Conservation (phyloP, 1,284 basidiomycete species). For the Sphaerobolus stellatus region DNA sequence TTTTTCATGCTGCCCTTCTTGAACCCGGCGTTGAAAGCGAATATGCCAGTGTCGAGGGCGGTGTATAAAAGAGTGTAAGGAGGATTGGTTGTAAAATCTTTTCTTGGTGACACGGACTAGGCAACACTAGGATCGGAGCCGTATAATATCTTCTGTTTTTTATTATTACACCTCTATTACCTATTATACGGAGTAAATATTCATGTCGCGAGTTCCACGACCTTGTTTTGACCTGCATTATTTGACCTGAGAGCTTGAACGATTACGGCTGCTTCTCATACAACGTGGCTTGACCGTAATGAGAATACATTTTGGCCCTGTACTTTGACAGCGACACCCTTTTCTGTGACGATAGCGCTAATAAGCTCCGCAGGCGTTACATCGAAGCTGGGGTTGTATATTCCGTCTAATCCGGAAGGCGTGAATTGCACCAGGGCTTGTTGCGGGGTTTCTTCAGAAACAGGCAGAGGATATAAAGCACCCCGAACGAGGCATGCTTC, state of each 20-base stretch:
- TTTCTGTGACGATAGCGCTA: slow-evolving; percentile 86
- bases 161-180: too few relatives aligned
- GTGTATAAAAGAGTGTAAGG: slow-evolving; percentile 41
- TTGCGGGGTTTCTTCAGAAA: slow-evolving; percentile 43
- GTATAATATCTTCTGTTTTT: not conserved
- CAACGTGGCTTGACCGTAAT: slow-evolving; percentile 45
- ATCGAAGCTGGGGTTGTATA: slow-evolving; percentile 93
- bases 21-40: slow-evolving; percentile 91
- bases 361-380: slow-evolving; percentile 86
- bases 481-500: slow-evolving; percentile 89
- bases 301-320: slow-evolving; percentile 47
- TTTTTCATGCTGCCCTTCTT: slow-evolving; percentile 78
- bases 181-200: not conserved
- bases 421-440: slow-evolving; percentile 76
- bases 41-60: slow-evolving; percentile 74
- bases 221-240: too few relatives aligned
- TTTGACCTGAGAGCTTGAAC: too few relatives aligned
- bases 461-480: slow-evolving; percentile 54
- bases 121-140: too few relatives aligned
- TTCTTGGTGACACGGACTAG: too few relatives aligned
- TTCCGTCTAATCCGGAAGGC: slow-evolving; percentile 57
- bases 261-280: slow-evolving; percentile 31
- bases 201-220: too few relatives aligned
- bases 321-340: slow-evolving; percentile 72
- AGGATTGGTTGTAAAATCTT: not conserved